These are phyloP conservation scores for Yarrowia divulgata DNA, from an alignment of 805 yeast genomes.

Conservation along the genomic window DNA sequence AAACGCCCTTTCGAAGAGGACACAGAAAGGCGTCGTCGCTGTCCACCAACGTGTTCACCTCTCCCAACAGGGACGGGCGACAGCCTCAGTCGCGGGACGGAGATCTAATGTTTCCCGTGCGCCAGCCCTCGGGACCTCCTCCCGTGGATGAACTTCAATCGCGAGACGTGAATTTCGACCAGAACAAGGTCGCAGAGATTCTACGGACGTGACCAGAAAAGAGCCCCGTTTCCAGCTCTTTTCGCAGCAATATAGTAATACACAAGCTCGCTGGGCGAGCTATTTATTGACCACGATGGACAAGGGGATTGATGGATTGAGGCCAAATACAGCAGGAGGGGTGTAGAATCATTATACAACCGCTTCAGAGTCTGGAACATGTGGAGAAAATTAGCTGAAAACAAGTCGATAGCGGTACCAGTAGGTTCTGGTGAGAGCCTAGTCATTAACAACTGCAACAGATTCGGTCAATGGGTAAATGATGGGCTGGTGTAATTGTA, in stretches of 20 bases:
- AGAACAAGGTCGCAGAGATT: conserved; percentile 30
- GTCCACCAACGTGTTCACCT: conserved; percentile 43
- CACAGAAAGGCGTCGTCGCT: conserved; percentile 47
- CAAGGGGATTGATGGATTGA: too few species aligned
- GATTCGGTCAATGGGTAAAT: too few species aligned
- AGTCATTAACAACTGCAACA: too few species aligned
- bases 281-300: neutral
- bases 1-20: conserved; percentile 44
- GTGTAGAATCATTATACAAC: too few species aligned
- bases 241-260: conserved; percentile 5
- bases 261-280: conserved; percentile 24
- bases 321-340: too few species aligned
- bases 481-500: too few species aligned
- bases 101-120: conserved; percentile 45
- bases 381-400: too few species aligned
- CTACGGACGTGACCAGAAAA: neutral
- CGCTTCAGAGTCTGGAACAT: too few species aligned
- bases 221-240: neutral
- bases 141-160: conserved; percentile 48
- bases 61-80: conserved; percentile 6
- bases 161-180: conserved; percentile 45
- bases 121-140: conserved; percentile 51
- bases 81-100: conserved; percentile 39
- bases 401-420: too few species aligned
- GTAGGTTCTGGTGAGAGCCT: too few species aligned